A percentile compares a stretch with the other conserved stretches of the same genome.
phyloP scores from a whole-genome alignment of 2,329 filamentous ascomycete genomes.

The Trichophyton simii region DNA sequence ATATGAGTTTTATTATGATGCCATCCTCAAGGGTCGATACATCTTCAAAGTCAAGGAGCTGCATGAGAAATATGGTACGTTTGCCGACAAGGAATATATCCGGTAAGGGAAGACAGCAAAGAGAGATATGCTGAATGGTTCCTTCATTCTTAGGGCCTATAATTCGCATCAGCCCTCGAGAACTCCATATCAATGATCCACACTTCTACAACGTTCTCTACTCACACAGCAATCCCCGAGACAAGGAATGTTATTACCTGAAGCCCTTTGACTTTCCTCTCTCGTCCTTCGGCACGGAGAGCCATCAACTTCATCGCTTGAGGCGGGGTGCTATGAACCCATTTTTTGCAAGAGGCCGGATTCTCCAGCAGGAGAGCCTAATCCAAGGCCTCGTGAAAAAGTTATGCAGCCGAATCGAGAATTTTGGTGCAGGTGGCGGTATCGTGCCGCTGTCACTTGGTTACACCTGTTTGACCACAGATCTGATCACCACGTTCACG shows the following conservation, averaged over 20 bases:
- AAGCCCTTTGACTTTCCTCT: slow-evolving; percentile 18
- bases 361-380: slow-evolving; percentile 13
- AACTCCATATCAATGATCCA: slow-evolving; percentile 17
- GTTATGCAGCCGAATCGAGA: slow-evolving; percentile 12
- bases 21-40: slow-evolving; percentile 17
- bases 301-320: slow-evolving; percentile 17
- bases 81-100: not conserved
- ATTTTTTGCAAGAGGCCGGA: slow-evolving; percentile 18
- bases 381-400: slow-evolving; percentile 15
- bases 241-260: slow-evolving; percentile 18
- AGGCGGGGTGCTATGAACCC: slow-evolving; percentile 20
- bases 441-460: slow-evolving; percentile 12
- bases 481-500: slow-evolving; percentile 36
- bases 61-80: slow-evolving; percentile 22
- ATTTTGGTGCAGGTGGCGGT: slow-evolving; percentile 1
- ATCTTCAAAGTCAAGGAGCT: slow-evolving; percentile 21
- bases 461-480: slow-evolving; percentile 24
- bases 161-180: slow-evolving; percentile 18
- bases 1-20: slow-evolving; percentile 22
- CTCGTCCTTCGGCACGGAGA: slow-evolving; percentile 22
- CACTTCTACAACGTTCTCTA: slow-evolving; percentile 17
- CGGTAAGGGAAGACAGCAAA: not conserved
- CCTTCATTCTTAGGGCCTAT: slow-evolving; percentile 15
- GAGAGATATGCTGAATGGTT: not conserved
- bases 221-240: slow-evolving; percentile 14